Conservation (phyloP, 1,139 yeast genomes). For the Maudiozyma humilis region DNA sequence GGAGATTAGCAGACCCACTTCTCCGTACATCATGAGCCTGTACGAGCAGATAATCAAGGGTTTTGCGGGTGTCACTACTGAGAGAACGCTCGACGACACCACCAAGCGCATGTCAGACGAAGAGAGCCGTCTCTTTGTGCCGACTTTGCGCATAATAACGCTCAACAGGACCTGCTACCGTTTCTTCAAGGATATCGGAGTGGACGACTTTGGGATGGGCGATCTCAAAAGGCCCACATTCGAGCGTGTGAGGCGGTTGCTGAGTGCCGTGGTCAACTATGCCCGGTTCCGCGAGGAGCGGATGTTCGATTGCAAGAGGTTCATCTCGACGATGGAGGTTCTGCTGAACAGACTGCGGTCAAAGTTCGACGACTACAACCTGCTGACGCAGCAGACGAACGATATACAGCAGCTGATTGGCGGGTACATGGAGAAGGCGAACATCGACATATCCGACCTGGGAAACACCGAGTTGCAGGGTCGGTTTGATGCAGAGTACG, state of each 20-base stretch:
- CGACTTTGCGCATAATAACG: slow-evolving; percentile 36
- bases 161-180: slow-evolving; percentile 52
- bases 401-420: slow-evolving; percentile 32
- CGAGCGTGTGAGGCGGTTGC: slow-evolving; percentile 49
- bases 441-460: slow-evolving; percentile 10
- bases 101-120: slow-evolving; percentile 6
- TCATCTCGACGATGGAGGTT: slow-evolving; percentile 48
- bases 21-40: slow-evolving; percentile 51
- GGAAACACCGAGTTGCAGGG: slow-evolving; percentile 4
- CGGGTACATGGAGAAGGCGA: slow-evolving; percentile 9
- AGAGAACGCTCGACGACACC: slow-evolving; percentile 14
- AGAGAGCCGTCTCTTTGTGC: slow-evolving; percentile 8
- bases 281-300: slow-evolving; percentile 79
- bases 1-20: slow-evolving; percentile 55
- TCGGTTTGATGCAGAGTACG: slow-evolving; percentile 25
- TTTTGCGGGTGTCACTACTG: slow-evolving; percentile 55
- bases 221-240: slow-evolving; percentile 71
- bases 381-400: slow-evolving; percentile 38
- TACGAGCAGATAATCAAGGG: slow-evolving; percentile 67
- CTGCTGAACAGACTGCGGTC: slow-evolving; percentile 38
- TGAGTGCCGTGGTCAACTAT: slow-evolving; percentile 80
- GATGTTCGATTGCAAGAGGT: slow-evolving; percentile 57
- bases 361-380: slow-evolving; percentile 36
- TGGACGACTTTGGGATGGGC: slow-evolving; percentile 63
- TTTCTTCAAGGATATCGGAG: slow-evolving; percentile 66